Evolutionary conservation across 495 filamentous ascomycete genomes (phyloP), one percentile per base, ranked within the genome.

Genomic region (Penicillium bovifimosum): DNA sequence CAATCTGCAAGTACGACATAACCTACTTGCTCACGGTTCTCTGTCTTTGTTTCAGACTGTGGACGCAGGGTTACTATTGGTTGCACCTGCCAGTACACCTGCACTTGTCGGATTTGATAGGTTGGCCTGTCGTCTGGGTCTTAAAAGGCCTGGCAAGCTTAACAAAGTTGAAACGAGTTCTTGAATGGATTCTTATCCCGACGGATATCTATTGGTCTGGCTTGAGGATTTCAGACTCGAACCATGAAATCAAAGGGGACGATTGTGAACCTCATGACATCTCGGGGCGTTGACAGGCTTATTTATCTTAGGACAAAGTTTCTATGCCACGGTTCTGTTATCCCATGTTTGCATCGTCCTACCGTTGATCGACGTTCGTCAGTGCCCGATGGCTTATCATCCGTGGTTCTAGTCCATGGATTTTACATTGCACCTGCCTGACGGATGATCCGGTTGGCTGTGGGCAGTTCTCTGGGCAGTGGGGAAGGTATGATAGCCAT

Each of bases 291-390:
- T 51, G 45, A 55, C 57, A 58, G 64, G 44, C 55, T 59, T 76
- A 76, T 76, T 76, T 76, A 76, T 76, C 71, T 70, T 68, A 47
- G 65, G 58, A 55, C 59, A 54, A 65, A 54, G 53, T 61, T 62
- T 55, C 52, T 49, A 69, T 65, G 55, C 55, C 54, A 65, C 57
- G 38, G 45, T 47, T 46, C 51, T 50, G 50, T 31, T 57, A 34
- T 62, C 54, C 51, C 27, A 40, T 61, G 46, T 50, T 61, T 54
- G 55, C 55, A 51, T 52, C 61, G 59, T 63, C 57, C 50, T 53
- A 57, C 49, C 60, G 61, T 61, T 63, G 72, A 73, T 74, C 69
- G 63, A 66, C 56, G 53, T 58, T 62, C 52, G 54, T 61, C 62
- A 64, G 60, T 61, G 59, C 62, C 62, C 60, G 62, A 73, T 63